Evolutionary conservation across 2,329 filamentous ascomycete genomes (phyloP).

Genomic region (Magnaporthiopsis rhizophila): DNA sequence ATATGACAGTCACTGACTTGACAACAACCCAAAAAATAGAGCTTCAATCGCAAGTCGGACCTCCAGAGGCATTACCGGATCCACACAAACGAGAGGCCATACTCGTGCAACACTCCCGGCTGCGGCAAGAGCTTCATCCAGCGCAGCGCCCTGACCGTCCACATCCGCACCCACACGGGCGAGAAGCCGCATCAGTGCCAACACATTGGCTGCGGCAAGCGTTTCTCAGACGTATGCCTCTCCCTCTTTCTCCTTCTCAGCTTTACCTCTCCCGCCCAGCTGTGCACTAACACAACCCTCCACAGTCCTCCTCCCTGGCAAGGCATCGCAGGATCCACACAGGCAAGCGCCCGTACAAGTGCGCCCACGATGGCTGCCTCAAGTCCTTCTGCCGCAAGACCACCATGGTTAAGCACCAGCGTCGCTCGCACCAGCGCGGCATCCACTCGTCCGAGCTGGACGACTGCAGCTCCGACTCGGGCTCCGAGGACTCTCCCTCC

Average conservation of each 20-base stretch:
- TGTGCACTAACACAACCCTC: conserved; percentile 21
- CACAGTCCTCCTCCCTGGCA: conserved; percentile 55
- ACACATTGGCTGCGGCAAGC: conserved; percentile 57
- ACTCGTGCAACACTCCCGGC: conserved; percentile 49
- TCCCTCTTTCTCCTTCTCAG: not conserved
- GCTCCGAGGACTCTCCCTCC: conserved; percentile 48
- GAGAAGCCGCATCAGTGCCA: conserved; percentile 66
- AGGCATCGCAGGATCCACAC: conserved; percentile 59
- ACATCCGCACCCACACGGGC: conserved; percentile 75
- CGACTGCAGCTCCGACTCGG: conserved; percentile 49
- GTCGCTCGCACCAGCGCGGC: conserved; percentile 52
- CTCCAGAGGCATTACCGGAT: conserved; percentile 63
- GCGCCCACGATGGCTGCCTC: conserved; percentile 50
- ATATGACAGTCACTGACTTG: conserved; percentile 3
- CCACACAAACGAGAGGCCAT: conserved; percentile 63
- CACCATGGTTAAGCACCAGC: conserved; percentile 61
- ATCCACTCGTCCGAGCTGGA: conserved; percentile 47
- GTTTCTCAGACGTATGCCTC: conserved; percentile 58
- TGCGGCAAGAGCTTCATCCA: conserved; percentile 68
- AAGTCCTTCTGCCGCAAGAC: conserved; percentile 68
- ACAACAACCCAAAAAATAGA: conserved; percentile 32
- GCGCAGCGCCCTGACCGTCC: conserved; percentile 60
- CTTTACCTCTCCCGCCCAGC: not conserved
- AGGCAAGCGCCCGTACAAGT: conserved; percentile 59
- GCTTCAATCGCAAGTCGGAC: conserved; percentile 66